Evolutionary conservation across 257 asterid species (phyloP).

Genomic region (Solanum peruvianum): DNA sequence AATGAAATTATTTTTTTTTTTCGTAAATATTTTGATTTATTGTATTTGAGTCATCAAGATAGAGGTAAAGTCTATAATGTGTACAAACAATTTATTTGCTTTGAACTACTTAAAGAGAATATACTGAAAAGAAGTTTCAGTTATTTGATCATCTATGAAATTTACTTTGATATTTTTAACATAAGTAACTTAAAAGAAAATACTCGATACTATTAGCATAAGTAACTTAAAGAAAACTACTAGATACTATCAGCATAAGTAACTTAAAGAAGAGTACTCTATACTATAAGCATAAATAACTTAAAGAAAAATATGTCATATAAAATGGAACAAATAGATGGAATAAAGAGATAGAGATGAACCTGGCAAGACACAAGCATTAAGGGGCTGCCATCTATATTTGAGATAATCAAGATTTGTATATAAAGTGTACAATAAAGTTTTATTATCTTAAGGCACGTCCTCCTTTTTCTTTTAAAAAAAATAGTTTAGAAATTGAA

Average conservation of each 20-base stretch:
- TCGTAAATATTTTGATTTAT: not conserved
- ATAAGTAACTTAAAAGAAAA: not conserved
- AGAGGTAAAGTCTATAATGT: not conserved
- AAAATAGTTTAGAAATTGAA: too few relatives aligned
- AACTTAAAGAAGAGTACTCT: too few relatives aligned
- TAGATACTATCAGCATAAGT: too few relatives aligned
- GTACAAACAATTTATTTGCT: not conserved
- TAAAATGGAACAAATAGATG: too few relatives aligned
- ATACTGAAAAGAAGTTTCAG: not conserved
- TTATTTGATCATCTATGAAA: not conserved
- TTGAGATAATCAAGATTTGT: conserved; percentile 35
- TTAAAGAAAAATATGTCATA: not conserved
- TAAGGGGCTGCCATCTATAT: conserved; percentile 59
- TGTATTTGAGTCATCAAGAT: not conserved
- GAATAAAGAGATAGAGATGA: not conserved
- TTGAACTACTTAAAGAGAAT: not conserved
- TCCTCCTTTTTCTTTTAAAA: too few relatives aligned
- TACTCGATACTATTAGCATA: too few relatives aligned
- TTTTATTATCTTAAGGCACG: too few relatives aligned
- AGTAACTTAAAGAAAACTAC: too few relatives aligned
- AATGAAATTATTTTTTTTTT: not conserved
- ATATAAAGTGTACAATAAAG: too few relatives aligned
- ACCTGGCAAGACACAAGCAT: conserved; percentile 39
- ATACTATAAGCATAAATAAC: too few relatives aligned
- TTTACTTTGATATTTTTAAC: too few relatives aligned